A percentile compares a stretch with the other conserved stretches of the same genome.
These are phyloP conservation scores for Xylariaceae sp. DNA, from an alignment of 2,329 filamentous ascomycete genomes.

Conservation along the genomic window DNA sequence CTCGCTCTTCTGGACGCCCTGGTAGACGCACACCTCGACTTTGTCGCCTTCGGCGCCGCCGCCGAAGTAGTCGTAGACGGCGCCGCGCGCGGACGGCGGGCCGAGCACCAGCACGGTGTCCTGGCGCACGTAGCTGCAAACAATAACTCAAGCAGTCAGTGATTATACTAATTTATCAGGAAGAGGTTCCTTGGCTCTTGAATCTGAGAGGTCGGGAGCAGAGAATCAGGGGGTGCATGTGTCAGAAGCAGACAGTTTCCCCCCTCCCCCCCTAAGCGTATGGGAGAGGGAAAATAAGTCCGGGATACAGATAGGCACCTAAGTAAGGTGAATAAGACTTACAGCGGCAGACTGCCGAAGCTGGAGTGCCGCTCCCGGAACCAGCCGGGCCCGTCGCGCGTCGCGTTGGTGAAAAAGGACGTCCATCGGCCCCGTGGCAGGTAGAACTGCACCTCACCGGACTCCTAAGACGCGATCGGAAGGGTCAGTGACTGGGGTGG, in stretches of 20 bases:
- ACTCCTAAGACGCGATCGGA: no score
- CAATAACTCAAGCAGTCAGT: no score
- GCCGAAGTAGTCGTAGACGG: conserved; percentile 37
- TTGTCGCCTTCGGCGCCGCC: conserved; percentile 26
- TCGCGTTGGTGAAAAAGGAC: conserved; percentile 39
- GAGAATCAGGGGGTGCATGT: no score
- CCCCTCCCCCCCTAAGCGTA: no score
- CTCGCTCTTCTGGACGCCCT: conserved; percentile 27
- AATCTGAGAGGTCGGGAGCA: no score
- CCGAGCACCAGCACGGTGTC: conserved; percentile 42
- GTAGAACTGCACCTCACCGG: conserved; percentile 60
- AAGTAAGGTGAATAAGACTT: no score
- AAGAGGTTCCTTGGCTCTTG: no score
- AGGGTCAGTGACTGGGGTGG: no score
- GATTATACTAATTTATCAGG: no score
- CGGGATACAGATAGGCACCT: no score
- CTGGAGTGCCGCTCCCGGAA: conserved; percentile 48
- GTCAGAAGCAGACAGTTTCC: no score
- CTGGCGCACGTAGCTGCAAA: conserved; percentile 52
- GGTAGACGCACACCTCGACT: conserved; percentile 41
- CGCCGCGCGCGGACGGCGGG: conserved; percentile 29
- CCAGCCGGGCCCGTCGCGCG: conserved; percentile 46
- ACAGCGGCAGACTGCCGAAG: conserved; percentile 50
- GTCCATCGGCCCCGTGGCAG: conserved; percentile 43
- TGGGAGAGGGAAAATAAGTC: no score